Evolutionary conservation across 192 early-diverging fungal genomes (phyloP), one percentile per base, ranked within the genome.

Genomic region (Umbelopsis ramanniana): DNA sequence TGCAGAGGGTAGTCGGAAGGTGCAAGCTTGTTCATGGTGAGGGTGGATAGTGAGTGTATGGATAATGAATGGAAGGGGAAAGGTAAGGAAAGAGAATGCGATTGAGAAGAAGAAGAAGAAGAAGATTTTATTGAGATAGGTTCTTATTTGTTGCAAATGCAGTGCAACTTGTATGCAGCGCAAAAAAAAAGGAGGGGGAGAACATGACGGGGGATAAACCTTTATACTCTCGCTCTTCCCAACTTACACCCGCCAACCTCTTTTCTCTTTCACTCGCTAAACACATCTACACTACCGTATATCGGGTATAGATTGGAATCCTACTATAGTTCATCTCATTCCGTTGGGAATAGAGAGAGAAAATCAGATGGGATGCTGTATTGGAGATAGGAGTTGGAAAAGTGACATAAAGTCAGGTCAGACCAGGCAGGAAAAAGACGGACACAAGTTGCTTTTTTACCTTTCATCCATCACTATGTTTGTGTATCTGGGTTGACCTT

Each of bases 1-100:
- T 52, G 69, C 47, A 70, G 26, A 54, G 38, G 46, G 47, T 54
- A 70, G n/a, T 54, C 48, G 19, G 47, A 70, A 21, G 50, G 35
- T 70, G 53, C 22, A 35, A 52, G 53, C 53, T 52, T 70, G 33
- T 52, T 70, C 69, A 70, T 52, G 37, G 48, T 26, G 35, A 40
- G 38, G 29, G 29, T 29, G 1, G 29, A 2, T 29, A 29, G 38
- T 23, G 52, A 66, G 55, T 45, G 50, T 38, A 50, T 47, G 19
- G 45, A 43, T 43, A 47, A 66, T 57, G 50, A 46, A 53, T 15
- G 40, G 46, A 47, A 38, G 46, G 46, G 46, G 52, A n/a, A 15
- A 21, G n/a, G n/a, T 29, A 29, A n/a, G n/a, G n/a, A n/a, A n/a
- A n/a, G 24, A 22, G 55, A 63, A 35, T n/a, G 40, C 14, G 33